Evolutionary conservation across 208 protist species (phyloP).

Genomic region (Naegleria fowleri): DNA sequence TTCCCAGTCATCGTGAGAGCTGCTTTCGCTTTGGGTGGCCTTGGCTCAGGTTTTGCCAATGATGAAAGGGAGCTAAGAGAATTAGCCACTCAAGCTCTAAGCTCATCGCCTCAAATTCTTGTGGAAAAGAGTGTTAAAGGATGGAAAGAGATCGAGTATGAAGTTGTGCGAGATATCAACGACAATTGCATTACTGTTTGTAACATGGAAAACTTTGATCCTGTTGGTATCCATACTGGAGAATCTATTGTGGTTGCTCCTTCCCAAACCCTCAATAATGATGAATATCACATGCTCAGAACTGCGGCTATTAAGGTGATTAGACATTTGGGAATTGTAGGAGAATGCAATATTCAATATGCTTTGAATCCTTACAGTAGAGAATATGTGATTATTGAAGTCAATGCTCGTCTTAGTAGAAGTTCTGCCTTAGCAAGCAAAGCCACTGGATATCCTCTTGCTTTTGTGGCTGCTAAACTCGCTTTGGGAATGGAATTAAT

Average conservation of each 20-base stretch:
- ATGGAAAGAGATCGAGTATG: slow-evolving; percentile 99
- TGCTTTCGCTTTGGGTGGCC: slow-evolving; percentile 94
- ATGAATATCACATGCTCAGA: slow-evolving; percentile 96
- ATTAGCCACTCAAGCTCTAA: slow-evolving; percentile 57
- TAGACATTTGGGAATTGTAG: slow-evolving; percentile 73
- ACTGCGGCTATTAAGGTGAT: slow-evolving; percentile 60
- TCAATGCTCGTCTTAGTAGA: slow-evolving; percentile 94
- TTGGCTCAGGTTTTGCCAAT: slow-evolving; percentile 92
- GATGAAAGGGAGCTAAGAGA: slow-evolving; percentile 49
- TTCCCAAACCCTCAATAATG: slow-evolving; percentile 90
- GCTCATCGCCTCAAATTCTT: slow-evolving; percentile 84
- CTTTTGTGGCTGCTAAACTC: slow-evolving; percentile 94
- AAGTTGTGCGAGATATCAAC: slow-evolving; percentile 92
- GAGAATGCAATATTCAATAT: slow-evolving; percentile 99
- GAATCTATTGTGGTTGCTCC: slow-evolving; percentile 98
- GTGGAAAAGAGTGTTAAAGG: slow-evolving; percentile 93
- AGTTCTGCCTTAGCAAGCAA: slow-evolving; percentile 93
- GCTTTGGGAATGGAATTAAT: slow-evolving; percentile 86
- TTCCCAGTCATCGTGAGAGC: slow-evolving; percentile 95
- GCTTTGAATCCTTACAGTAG: slow-evolving; percentile 89
- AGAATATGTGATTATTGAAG: slow-evolving; percentile 95
- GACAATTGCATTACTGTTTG: slow-evolving; percentile 99
- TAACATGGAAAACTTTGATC: slow-evolving; percentile 99
- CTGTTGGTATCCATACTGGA: slow-evolving; percentile 94
- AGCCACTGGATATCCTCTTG: slow-evolving; percentile 97